phyloP scores from a whole-genome alignment of 257 asterid genomes.

The Eucommia ulmoides region DNA sequence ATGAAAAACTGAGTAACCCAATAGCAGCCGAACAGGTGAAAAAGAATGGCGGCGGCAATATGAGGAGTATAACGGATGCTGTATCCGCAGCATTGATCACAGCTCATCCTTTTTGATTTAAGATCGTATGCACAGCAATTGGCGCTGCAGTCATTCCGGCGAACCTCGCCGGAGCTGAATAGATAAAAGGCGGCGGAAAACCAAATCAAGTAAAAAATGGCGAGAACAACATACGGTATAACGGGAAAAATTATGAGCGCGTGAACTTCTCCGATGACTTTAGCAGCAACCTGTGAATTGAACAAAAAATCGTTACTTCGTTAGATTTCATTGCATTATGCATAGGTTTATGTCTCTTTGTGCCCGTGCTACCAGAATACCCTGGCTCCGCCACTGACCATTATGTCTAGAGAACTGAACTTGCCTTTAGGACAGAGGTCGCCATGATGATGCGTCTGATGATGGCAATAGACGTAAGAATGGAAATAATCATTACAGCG shows the following conservation, averaged over 20 bases:
- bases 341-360: too few relatives aligned
- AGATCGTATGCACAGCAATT: conserved; percentile 97
- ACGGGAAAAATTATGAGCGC: conserved; percentile 80
- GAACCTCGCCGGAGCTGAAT: conserved; percentile 77
- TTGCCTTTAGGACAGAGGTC: conserved; percentile 92
- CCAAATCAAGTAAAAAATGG: conserved; percentile 90
- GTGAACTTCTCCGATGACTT: conserved; percentile 95
- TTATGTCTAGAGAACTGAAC: too few relatives aligned
- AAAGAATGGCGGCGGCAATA: conserved; percentile 68
- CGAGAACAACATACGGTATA: conserved; percentile 65
- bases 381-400: too few relatives aligned
- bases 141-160: conserved; percentile 63
- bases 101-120: conserved; percentile 52
- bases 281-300: conserved; percentile 76
- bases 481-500: conserved; percentile 57
- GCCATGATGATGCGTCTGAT: conserved; percentile 97
- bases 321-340: too few relatives aligned
- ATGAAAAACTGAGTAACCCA: conserved; percentile 86
- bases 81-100: conserved; percentile 92
- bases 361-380: too few relatives aligned
- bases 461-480: conserved; percentile 82
- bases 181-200: conserved; percentile 85
- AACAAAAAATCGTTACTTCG: too few relatives aligned
- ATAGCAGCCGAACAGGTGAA: conserved; percentile 85
- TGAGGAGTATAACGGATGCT: conserved; percentile 67